Conservation (phyloP, 2,329 filamentous ascomycete genomes). For the Plectosphaerella sp. region DNA sequence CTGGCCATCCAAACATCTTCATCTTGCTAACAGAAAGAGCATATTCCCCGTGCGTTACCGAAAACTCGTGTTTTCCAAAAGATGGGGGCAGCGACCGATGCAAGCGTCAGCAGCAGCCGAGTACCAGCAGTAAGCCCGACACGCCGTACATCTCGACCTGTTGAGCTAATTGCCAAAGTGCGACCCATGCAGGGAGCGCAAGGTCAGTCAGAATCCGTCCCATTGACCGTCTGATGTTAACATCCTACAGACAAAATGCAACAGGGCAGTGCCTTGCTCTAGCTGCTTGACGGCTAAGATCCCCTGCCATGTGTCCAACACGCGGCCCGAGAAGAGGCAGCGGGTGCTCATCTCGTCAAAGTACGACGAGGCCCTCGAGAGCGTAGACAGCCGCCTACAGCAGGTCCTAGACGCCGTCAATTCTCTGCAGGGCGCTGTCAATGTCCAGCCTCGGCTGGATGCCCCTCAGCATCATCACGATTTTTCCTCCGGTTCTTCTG, state of each 20-base stretch:
- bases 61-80: too few species aligned
- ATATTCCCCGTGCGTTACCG: too few species aligned
- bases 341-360: conserved; percentile 22
- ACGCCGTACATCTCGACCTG: too few species aligned
- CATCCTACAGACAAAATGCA: conserved; percentile 20
- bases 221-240: not conserved
- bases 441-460: not conserved
- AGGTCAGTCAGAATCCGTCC: conserved; percentile 10
- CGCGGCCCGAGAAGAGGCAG: conserved; percentile 20
- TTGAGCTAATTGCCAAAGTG: not conserved
- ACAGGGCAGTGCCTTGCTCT: conserved; percentile 20
- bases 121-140: too few species aligned
- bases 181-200: conserved; percentile 9
- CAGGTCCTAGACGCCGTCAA: conserved; percentile 19
- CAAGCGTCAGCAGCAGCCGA: too few species aligned
- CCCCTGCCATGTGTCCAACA: conserved; percentile 17
- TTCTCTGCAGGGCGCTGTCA: not conserved
- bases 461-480: not conserved
- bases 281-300: conserved; percentile 22
- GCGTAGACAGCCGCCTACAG: conserved; percentile 18
- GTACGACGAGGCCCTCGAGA: conserved; percentile 24
- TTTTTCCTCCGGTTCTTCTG: conserved; percentile 3
- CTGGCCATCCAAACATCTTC: too few species aligned
- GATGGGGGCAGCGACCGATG: too few species aligned
- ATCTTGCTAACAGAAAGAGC: too few species aligned